Evolutionary conservation across 2,329 filamentous ascomycete genomes (phyloP).

Genomic region (Cytospora mali): DNA sequence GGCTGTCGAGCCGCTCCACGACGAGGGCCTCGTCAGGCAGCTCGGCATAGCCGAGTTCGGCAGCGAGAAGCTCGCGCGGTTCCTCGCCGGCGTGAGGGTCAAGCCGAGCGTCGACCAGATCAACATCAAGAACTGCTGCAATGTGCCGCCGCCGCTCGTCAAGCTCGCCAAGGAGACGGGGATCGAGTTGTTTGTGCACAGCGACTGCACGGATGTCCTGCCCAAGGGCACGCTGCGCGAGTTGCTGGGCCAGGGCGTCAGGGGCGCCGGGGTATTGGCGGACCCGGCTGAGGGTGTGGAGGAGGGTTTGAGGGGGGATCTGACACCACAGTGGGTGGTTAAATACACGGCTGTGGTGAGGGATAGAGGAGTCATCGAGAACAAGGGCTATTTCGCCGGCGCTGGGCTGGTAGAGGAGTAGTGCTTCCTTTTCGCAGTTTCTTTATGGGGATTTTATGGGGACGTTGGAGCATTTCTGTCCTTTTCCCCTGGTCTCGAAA

Average conservation of each 20-base stretch:
- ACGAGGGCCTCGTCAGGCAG: conserved; percentile 66
- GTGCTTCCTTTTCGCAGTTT: neutral
- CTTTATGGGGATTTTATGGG: neutral
- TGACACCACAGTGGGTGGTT: conserved; percentile 90
- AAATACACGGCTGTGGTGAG: conserved; percentile 97
- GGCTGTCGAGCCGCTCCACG: conserved; percentile 69
- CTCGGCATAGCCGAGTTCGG: conserved; percentile 93
- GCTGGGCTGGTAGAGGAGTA: conserved; percentile 64
- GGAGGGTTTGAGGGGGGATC: conserved; percentile 70
- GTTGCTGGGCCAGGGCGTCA: conserved; percentile 71
- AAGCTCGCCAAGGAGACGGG: conserved; percentile 79
- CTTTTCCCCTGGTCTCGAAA: neutral
- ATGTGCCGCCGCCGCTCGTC: conserved; percentile 85
- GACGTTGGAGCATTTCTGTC: neutral
- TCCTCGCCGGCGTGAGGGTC: conserved; percentile 71
- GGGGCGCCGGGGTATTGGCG: conserved; percentile 76
- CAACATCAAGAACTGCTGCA: conserved; percentile 94
- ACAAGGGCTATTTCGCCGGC: conserved; percentile 94
- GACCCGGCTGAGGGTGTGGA: conserved; percentile 46
- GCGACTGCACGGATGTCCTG: conserved; percentile 89
- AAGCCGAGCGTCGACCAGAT: conserved; percentile 90
- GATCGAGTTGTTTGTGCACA: conserved; percentile 90
- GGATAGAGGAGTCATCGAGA: conserved; percentile 93
- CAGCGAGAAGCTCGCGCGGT: conserved; percentile 75
- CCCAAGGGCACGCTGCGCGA: conserved; percentile 83